A percentile compares a stretch with the other conserved stretches of the same genome.
phyloP scores from a whole-genome alignment of 768 basidiomycete genomes.

The Mycena belliarum region DNA sequence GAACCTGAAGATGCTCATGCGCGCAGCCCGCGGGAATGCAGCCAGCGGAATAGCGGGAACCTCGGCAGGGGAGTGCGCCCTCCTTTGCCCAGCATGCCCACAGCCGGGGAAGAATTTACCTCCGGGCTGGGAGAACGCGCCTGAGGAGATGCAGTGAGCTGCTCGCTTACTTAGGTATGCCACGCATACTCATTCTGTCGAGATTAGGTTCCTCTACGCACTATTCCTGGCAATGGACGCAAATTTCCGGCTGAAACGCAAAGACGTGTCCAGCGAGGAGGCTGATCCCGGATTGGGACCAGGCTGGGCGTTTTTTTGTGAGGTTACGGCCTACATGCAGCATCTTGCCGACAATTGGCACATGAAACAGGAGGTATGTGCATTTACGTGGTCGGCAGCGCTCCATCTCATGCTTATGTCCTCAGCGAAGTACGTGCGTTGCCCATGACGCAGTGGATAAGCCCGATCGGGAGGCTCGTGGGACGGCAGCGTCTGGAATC shows the following conservation, averaged over 20 bases:
- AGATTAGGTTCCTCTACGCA: constrained; percentile 15
- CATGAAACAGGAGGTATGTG: not conserved
- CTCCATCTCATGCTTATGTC: not conserved
- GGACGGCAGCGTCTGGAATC: not conserved
- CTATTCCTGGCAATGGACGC: constrained; percentile 24
- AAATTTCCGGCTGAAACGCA: constrained; percentile 24
- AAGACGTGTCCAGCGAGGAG: constrained; percentile 16
- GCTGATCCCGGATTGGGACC: constrained; percentile 17
- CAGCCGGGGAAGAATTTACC: constrained; percentile 29
- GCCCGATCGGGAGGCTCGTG: not conserved
- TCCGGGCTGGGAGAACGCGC: constrained; percentile 18
- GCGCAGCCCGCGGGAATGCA: constrained; percentile 20
- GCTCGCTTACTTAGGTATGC: not conserved
- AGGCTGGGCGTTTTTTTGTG: constrained; percentile 19
- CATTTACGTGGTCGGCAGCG: not conserved
- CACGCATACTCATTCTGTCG: not conserved
- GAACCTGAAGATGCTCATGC: constrained; percentile 23
- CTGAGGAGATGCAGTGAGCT: constrained; percentile 6
- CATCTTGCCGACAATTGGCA: constrained; percentile 3
- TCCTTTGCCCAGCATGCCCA: constrained; percentile 31
- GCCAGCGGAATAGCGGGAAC: constrained; percentile 23
- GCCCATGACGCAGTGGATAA: not conserved
- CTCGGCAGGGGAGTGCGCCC: constrained; percentile 21
- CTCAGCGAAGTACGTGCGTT: not conserved
- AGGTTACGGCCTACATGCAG: constrained; percentile 2